These are phyloP conservation scores for Micractinium sp. DNA, from an alignment of 139 green algal genomes.

Conservation along the genomic window DNA sequence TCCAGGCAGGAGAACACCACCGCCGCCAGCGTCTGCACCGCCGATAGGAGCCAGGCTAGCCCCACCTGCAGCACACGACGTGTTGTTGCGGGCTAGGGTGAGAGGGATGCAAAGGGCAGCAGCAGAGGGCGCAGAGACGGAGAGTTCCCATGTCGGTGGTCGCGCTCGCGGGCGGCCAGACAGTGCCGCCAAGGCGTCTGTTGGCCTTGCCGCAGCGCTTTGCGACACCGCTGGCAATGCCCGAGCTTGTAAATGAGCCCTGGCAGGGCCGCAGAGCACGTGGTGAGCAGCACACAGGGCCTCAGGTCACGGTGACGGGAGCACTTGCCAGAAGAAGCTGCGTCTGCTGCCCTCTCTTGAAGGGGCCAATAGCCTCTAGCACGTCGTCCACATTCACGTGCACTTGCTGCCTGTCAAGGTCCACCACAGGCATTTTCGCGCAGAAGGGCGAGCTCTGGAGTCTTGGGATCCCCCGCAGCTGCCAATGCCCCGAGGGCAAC, in stretches of 20 bases:
- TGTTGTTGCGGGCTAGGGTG: too few species aligned
- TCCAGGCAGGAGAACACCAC: conserved; percentile 25
- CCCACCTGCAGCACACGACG: conserved; percentile 22
- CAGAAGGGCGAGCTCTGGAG: too few species aligned
- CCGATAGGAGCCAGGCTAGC: conserved; percentile 12
- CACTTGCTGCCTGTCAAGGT: not conserved
- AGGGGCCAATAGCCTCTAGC: conserved; percentile 41
- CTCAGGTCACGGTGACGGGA: not conserved
- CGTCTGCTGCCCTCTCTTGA: conserved; percentile 38
- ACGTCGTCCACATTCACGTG: conserved; percentile 48
- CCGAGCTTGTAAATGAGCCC: too few species aligned
- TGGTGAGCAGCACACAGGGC: not conserved
- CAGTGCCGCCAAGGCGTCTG: too few species aligned
- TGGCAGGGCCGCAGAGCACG: too few species aligned
- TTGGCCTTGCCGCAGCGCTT: not conserved
- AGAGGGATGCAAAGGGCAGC: not conserved
- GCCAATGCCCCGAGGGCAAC: too few species aligned
- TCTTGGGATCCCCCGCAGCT: too few species aligned
- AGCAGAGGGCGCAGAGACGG: too few species aligned
- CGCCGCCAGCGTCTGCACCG: conserved; percentile 46
- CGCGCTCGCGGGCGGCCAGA: not conserved
- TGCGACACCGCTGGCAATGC: too few species aligned
- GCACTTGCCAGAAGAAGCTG: conserved; percentile 35
- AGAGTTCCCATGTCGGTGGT: not conserved
- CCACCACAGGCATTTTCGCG: conserved; percentile 9